These are phyloP conservation scores for Leishmania mexicana DNA, from an alignment of 208 protist genomes.

Conservation along the genomic window DNA sequence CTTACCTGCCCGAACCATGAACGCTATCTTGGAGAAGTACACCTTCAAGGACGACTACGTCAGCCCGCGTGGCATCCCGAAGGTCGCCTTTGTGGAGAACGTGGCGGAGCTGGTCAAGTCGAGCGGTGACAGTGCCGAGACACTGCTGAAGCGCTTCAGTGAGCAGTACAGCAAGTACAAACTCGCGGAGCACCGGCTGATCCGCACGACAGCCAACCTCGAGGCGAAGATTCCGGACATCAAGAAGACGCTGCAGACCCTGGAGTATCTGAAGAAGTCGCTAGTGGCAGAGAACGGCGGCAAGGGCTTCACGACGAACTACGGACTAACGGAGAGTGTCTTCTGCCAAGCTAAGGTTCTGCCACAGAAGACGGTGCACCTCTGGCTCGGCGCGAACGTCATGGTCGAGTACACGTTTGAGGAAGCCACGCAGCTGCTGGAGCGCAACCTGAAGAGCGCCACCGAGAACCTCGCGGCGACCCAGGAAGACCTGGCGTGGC, in stretches of 20 bases:
- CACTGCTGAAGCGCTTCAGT: slow-evolving; percentile 83
- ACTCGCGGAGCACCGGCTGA: slow-evolving; percentile 90
- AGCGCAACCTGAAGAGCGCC: slow-evolving; percentile 87
- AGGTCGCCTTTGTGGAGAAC: slow-evolving; percentile 86
- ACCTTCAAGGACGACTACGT: slow-evolving; percentile 87
- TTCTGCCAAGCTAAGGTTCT: slow-evolving; percentile 86
- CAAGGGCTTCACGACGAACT: slow-evolving; percentile 74
- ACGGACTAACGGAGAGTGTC: slow-evolving; percentile 89
- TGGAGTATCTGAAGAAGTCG: slow-evolving; percentile 83
- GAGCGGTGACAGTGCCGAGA: slow-evolving; percentile 77
- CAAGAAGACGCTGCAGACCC: slow-evolving; percentile 90
- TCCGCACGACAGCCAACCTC: slow-evolving; percentile 81
- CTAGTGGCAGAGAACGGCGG: slow-evolving; percentile 34
- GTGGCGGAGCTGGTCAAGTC: slow-evolving; percentile 76
- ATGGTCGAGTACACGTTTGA: slow-evolving; percentile 98
- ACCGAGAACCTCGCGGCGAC: slow-evolving; percentile 82
- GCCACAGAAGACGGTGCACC: slow-evolving; percentile 85
- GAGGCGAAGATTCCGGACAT: slow-evolving; percentile 93
- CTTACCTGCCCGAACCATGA: not conserved
- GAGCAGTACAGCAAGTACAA: slow-evolving; percentile 95
- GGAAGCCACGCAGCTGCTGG: slow-evolving; percentile 92
- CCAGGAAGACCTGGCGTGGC: slow-evolving; percentile 94
- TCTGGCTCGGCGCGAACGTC: slow-evolving; percentile 96
- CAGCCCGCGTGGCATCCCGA: slow-evolving; percentile 87
- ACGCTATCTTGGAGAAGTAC: slow-evolving; percentile 56